A percentile compares a stretch with the other conserved stretches of the same genome.
phyloP scores from a whole-genome alignment of 2,329 filamentous ascomycete genomes.

The Pestalotiopsis sp. region DNA sequence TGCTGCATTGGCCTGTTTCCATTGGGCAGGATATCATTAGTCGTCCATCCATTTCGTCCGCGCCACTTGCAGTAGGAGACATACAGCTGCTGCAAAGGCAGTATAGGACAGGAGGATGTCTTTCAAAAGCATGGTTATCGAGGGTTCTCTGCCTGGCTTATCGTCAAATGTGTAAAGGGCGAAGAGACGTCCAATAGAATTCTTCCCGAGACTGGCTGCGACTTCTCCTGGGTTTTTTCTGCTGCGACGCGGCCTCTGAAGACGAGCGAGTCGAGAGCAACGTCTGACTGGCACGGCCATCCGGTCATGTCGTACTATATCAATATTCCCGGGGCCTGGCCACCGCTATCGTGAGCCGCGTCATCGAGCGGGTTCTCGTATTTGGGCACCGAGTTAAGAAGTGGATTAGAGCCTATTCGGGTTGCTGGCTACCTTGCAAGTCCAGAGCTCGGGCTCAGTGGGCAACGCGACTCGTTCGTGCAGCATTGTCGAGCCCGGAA shows the following conservation, averaged over 20 bases:
- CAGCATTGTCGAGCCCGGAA: too few relatives aligned
- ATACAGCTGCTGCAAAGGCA: neutral
- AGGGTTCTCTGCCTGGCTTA: neutral
- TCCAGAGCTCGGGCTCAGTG: neutral
- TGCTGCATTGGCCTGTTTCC: neutral
- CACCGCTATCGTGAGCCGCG: neutral
- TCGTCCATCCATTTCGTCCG: neutral
- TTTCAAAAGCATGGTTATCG: neutral
- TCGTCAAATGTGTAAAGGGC: neutral
- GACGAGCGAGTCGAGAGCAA: neutral
- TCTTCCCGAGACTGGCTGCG: neutral
- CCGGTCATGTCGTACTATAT: neutral
- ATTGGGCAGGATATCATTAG: neutral
- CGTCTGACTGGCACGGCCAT: neutral
- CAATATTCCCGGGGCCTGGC: neutral
- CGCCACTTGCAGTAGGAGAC: neutral
- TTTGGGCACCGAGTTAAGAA: neutral
- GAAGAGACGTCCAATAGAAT: neutral
- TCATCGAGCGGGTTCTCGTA: constrained; percentile 2
- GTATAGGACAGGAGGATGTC: neutral
- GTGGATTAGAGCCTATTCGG: neutral
- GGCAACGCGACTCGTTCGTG: neutral
- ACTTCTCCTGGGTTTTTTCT: neutral
- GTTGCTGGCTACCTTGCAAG: neutral
- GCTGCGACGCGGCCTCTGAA: neutral